These are phyloP conservation scores for Hydrangea macrophylla DNA, from an alignment of 148 eudicot genomes.

Conservation along the genomic window DNA sequence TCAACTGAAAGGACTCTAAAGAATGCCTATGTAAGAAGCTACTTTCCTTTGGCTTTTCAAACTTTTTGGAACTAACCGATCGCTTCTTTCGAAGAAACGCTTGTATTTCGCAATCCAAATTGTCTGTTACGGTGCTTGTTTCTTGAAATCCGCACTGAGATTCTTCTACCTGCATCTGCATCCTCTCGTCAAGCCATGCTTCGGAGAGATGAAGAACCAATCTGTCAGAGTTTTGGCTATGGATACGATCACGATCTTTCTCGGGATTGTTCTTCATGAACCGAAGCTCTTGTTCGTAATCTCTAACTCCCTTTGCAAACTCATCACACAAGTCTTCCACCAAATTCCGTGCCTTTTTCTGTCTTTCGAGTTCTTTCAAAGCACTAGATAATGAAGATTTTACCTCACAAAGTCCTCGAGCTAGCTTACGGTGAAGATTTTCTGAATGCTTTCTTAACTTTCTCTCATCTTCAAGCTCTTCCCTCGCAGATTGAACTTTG, in stretches of 20 bases:
- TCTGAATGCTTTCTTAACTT: constrained; percentile 66
- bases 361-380: constrained; percentile 60
- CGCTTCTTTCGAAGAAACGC: constrained; percentile 58
- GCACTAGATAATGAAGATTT: constrained; percentile 51
- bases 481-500: constrained; percentile 44
- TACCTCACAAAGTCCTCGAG: constrained; percentile 54
- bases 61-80: constrained; percentile 17
- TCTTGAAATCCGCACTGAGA: constrained; percentile 25
- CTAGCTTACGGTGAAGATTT: constrained; percentile 64
- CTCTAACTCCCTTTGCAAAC: constrained; percentile 71
- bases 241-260: constrained; percentile 38
- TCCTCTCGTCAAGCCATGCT: constrained; percentile 89
- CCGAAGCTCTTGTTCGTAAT: constrained; percentile 72
- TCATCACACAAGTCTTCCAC: constrained; percentile 87
- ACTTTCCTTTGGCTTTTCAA: constrained; percentile 25
- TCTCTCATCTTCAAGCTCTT: constrained; percentile 70
- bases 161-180: constrained; percentile 57
- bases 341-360: constrained; percentile 59
- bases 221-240: constrained; percentile 49
- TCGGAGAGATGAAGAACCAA: constrained; percentile 76
- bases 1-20: constrained; percentile 63
- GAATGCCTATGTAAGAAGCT: constrained; percentile 41
- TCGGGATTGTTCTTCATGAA: constrained; percentile 42
- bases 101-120: constrained; percentile 71
- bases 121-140: constrained; percentile 49